These are phyloP conservation scores for Podospora fimiseda DNA, from an alignment of 495 filamentous ascomycete species.

Conservation along the genomic window DNA sequence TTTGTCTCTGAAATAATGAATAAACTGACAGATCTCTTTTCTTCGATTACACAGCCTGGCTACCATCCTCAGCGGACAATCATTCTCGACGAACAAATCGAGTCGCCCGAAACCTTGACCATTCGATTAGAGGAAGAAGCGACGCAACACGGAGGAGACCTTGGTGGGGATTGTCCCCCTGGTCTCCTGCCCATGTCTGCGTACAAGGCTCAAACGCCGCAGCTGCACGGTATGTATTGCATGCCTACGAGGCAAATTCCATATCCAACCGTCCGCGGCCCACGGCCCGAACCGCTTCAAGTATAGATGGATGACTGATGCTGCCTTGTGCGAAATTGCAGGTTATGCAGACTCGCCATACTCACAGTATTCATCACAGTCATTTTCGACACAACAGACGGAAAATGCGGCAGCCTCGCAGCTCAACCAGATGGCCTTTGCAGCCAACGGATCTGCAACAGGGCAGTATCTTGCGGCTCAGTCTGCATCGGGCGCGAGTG, in stretches of 20 bases:
- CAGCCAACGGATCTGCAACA: constrained; percentile 43
- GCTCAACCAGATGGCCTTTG: constrained; percentile 49
- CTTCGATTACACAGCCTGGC: constrained; percentile 36
- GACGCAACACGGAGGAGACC: constrained; percentile 41
- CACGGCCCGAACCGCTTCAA: constrained; percentile 11
- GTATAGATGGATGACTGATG: constrained; percentile 11
- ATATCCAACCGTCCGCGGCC: background rate
- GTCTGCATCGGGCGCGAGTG: constrained; percentile 24
- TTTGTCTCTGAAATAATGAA: background rate
- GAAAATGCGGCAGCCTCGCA: constrained; percentile 41
- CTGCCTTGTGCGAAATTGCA: constrained; percentile 11
- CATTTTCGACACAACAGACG: constrained; percentile 33
- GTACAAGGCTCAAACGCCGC: constrained; percentile 41
- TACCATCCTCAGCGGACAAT: constrained; percentile 43
- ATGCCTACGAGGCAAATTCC: constrained; percentile 15
- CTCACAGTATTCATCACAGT: constrained; percentile 36
- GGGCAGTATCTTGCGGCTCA: constrained; percentile 46
- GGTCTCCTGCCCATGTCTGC: constrained; percentile 46
- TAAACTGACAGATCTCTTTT: constrained; percentile 5
- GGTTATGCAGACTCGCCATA: constrained; percentile 48
- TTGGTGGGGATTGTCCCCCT: constrained; percentile 42
- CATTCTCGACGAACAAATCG: constrained; percentile 43
- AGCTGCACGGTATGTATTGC: constrained; percentile 41
- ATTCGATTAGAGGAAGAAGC: constrained; percentile 45
- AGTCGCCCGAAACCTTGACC: constrained; percentile 44